These are phyloP conservation scores for Kwoniella heveanensis DNA, from an alignment of 768 basidiomycete genomes.

Conservation along the genomic window DNA sequence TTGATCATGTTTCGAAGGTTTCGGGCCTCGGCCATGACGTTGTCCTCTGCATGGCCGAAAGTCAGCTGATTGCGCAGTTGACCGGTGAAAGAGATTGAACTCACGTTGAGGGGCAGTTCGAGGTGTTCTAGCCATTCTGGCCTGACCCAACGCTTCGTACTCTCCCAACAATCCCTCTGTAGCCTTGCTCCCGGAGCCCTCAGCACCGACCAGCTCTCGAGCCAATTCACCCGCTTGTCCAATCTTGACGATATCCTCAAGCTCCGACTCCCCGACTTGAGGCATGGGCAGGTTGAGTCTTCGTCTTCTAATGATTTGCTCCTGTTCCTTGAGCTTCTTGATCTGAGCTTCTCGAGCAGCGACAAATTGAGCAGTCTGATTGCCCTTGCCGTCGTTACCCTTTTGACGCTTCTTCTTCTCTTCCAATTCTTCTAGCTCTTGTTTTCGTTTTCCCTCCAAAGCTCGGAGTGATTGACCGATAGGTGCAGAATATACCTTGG, in stretches of 20 bases:
- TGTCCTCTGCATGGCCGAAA: conserved; percentile 70
- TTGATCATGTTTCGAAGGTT: conserved; percentile 93
- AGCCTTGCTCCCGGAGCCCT: conserved; percentile 66
- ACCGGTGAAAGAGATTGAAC: too few relatives aligned
- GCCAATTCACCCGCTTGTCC: conserved; percentile 89
- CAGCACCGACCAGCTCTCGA: conserved; percentile 65
- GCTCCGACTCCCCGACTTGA: conserved; percentile 89
- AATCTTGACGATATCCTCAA: conserved; percentile 98
- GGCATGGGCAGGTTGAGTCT: conserved; percentile 81
- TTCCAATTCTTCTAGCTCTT: conserved; percentile 81
- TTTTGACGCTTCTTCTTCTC: conserved; percentile 82
- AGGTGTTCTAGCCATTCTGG: conserved; percentile 90
- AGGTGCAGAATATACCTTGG: conserved; percentile 77
- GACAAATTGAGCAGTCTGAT: conserved; percentile 80
- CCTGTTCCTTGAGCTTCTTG: conserved; percentile 94
- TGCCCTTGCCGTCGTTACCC: conserved; percentile 66
- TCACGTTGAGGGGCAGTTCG: conserved; percentile 89
- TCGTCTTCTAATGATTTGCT: conserved; percentile 84
- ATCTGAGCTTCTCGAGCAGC: conserved; percentile 98
- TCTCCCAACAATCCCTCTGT: conserved; percentile 82
- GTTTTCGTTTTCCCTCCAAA: conserved; percentile 93
- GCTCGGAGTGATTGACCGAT: conserved; percentile 87
- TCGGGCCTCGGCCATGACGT: conserved; percentile 87
- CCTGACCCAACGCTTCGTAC: conserved; percentile 84
- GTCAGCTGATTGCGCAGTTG: too few relatives aligned